Evolutionary conservation across 306 rosid species (phyloP).

Genomic region (Cucumis cinereus): DNA sequence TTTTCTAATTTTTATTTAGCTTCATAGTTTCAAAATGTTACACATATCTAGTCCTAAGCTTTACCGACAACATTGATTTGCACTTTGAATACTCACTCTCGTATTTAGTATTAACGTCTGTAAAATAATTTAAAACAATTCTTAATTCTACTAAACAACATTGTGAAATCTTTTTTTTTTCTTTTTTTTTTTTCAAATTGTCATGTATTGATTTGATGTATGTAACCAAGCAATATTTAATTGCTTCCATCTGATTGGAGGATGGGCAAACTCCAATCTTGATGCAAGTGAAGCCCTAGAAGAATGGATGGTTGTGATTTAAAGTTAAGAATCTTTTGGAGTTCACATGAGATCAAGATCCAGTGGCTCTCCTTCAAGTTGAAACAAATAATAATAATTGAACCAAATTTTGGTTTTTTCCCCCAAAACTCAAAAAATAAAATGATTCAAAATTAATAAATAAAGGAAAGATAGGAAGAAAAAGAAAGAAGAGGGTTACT

Average conservation of each 20-base stretch:
- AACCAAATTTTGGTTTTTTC: neutral
- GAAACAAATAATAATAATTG: neutral
- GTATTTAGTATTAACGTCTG: too few species aligned
- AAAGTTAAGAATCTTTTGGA: neutral
- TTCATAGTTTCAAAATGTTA: too few species aligned
- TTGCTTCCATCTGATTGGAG: neutral
- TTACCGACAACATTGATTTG: too few species aligned
- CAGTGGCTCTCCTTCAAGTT: neutral
- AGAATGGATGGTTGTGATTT: neutral
- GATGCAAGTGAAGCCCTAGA: neutral
- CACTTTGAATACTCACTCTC: too few species aligned
- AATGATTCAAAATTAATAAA: neutral
- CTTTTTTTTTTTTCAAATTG: neutral
- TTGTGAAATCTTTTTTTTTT: neutral
- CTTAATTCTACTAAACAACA: neutral
- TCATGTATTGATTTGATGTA: neutral
- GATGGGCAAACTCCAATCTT: neutral
- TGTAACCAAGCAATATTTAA: neutral
- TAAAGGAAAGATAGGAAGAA: neutral
- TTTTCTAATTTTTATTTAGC: too few species aligned
- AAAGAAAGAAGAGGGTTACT: neutral
- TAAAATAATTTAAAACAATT: too few species aligned
- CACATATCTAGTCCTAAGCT: too few species aligned
- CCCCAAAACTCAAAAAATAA: neutral
- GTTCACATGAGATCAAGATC: neutral